A percentile compares a stretch with the other conserved stretches of the same genome.
These are phyloP conservation scores for Pseudocercospora macadamiae DNA, from an alignment of 2,329 filamentous ascomycete species.

Conservation along the genomic window DNA sequence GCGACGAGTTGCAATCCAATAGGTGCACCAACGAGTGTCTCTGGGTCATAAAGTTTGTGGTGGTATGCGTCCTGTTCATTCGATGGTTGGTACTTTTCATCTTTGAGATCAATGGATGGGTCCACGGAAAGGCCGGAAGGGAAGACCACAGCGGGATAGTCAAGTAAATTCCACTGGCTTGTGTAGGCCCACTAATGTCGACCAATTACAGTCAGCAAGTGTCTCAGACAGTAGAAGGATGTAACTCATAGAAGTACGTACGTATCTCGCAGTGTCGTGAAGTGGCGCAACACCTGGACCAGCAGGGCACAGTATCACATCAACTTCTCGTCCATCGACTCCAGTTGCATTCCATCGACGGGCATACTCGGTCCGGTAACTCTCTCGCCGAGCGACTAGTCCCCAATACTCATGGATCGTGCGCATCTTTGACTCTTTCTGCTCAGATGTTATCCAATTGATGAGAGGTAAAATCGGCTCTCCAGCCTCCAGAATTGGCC, in stretches of 20 bases:
- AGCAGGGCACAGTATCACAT: conserved; percentile 59
- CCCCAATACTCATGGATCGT: background rate
- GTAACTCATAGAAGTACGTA: no score
- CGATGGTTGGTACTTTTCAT: conserved; percentile 42
- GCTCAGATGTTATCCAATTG: conserved; percentile 58
- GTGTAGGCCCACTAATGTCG: conserved; percentile 61
- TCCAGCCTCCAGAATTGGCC: conserved; percentile 40
- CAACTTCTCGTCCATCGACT: background rate
- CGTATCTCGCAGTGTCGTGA: conserved; percentile 56
- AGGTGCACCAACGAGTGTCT: conserved; percentile 3
- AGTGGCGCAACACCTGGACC: conserved; percentile 57
- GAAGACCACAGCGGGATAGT: conserved; percentile 60
- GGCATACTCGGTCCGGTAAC: background rate
- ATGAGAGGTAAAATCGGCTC: conserved; percentile 63
- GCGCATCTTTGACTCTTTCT: background rate
- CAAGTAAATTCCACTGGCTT: conserved; percentile 67
- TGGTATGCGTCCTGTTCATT: conserved; percentile 53
- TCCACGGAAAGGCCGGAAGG: conserved; percentile 48
- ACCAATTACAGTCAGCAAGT: background rate
- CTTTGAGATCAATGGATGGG: conserved; percentile 44
- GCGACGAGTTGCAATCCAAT: conserved; percentile 13
- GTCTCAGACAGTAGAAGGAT: no score
- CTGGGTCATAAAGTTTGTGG: conserved; percentile 45
- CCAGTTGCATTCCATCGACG: background rate
- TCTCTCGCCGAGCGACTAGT: background rate